Base-by-base conservation (phyloP, 257 asterid species). In the Jaltomata sinuosa region DNA sequence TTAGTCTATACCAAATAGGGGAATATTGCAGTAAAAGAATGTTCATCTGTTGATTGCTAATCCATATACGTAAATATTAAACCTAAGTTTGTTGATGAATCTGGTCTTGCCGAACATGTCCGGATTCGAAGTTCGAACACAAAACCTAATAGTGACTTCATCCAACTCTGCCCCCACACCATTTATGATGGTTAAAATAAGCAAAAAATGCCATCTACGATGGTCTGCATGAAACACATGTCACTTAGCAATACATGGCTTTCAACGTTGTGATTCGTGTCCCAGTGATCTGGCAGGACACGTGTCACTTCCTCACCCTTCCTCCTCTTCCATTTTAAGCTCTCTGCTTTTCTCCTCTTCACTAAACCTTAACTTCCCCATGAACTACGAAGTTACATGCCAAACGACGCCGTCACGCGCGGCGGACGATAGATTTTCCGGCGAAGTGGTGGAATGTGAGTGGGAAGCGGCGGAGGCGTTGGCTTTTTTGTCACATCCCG, bases 401-500 rank as follows among this genome's bases (percentile, higher is more conserved):
- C n/a, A 64, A 65, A 42, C 59, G 29, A 15, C 27, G 21, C 15
- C 31, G 14, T 25, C 25, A 25, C 15, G 25, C 49, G 40, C 86
- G 42, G 62, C 84, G 71, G 83, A 74, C 18, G 54, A 54, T 6
- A 27, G 69, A 3, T 21, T 74, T 25, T 8, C 40, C 57, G 81
- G 53, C 8, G 88, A 31, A 61, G 72, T 62, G 85, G 85, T 87
- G 84, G 47, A 78, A 36, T 84, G n/a, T 29, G 96, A 91, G 90
- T 14, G 87, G 10, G 93, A 88, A 81, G 93, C 95, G 5, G 95
- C 93, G 81, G 92, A 89, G 54, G 91, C 91, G 42, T 89, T 93
- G 31, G 89, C 93, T 1, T 88, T 81, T 10, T 77, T 93, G 85
- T 91, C 90, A 2, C 79, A 62, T 74, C 38, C 85, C 0, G 19